phyloP scores from a whole-genome alignment of 345 rosid genomes.

The thale cress (Arabidopsis thaliana) region TAIR10.1 NC_003074.8:5588501-5589000 shows the following conservation, averaged over 20 bases:
- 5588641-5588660: constrained; percentile 39
- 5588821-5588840: neutral
- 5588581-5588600: constrained; percentile 19
- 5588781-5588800: constrained; percentile 10
- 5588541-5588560: neutral
- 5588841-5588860: neutral
- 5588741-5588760: constrained; percentile 36
- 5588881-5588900: neutral
- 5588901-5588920: neutral
- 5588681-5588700: constrained; percentile 35
- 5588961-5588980: constrained; percentile 20
- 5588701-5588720: constrained; percentile 27
- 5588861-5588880: neutral
- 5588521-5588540: neutral
- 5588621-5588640: constrained; percentile 25
- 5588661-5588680: constrained; percentile 26
- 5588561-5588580: neutral
- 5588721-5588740: constrained; percentile 27
- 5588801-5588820: neutral
- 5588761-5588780: constrained; percentile 25
- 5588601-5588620: constrained; percentile 24
- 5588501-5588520: neutral
- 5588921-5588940: neutral
- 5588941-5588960: neutral
- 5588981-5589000: constrained; percentile 27